Conservation (phyloP, 192 early-diverging fungal species). For the Obelidium mucronatum region DNA sequence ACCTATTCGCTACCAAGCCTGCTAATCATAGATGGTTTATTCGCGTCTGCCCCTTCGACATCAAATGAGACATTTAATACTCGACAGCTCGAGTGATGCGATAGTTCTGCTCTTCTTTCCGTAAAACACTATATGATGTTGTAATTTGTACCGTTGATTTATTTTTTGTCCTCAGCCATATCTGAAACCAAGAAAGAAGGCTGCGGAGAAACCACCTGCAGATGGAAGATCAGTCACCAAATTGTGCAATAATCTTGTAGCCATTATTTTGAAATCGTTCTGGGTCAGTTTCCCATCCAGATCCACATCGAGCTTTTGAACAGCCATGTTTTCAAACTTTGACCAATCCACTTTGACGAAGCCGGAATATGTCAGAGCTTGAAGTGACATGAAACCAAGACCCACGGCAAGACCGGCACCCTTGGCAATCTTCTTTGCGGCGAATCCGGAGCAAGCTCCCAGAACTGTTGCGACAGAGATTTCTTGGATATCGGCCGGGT, state of each 20-base stretch:
- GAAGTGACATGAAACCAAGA: constrained; percentile 45
- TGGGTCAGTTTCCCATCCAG: constrained; percentile 52
- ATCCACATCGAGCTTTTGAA: constrained; percentile 44
- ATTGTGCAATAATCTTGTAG: constrained; percentile 42
- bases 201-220: constrained; percentile 40
- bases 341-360: constrained; percentile 51
- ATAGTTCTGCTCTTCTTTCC: too few species aligned
- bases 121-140: too few species aligned
- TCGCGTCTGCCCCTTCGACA: too few species aligned
- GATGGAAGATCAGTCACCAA: constrained; percentile 46
- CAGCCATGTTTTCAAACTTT: constrained; percentile 32
- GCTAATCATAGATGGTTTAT: too few species aligned
- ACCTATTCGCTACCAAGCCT: too few species aligned
- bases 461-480: constrained; percentile 31
- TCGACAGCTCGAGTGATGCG: too few species aligned
- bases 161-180: too few species aligned
- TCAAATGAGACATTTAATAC: too few species aligned
- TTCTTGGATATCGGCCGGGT: constrained; percentile 18
- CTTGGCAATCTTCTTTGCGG: constrained; percentile 54
- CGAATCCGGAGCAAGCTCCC: constrained; percentile 50
- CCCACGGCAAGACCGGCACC: constrained; percentile 43
- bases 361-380: constrained; percentile 44
- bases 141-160: too few species aligned
- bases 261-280: constrained; percentile 41
- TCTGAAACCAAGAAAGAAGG: not conserved